Percentiles rank a stretch among this genome's conserved stretches.
Evolutionary conservation across 495 filamentous ascomycete species (phyloP).

Genomic region (Hypoxylon fragiforme): DNA sequence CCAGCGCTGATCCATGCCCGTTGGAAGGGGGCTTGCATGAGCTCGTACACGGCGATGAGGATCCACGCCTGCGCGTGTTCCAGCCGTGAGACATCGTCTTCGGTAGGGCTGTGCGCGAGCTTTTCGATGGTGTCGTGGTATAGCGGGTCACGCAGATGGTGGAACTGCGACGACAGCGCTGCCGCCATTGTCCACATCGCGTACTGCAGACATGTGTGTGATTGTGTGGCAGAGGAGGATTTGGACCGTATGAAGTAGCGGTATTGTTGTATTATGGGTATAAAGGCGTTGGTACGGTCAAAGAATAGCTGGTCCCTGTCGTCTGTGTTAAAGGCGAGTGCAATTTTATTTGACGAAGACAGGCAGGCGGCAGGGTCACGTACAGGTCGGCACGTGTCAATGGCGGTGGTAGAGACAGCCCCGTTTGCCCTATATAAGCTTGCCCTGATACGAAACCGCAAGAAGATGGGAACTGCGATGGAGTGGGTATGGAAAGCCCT

Average conservation of each 20-base stretch:
- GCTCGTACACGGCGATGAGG: slow-evolving; percentile 55
- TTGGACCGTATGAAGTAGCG: slow-evolving; percentile 3
- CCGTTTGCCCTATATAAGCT: not conserved
- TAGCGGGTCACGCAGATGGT: slow-evolving; percentile 45
- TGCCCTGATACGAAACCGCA: not conserved
- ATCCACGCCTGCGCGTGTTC: slow-evolving; percentile 60
- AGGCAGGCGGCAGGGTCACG: not conserved
- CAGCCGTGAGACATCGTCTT: slow-evolving; percentile 15
- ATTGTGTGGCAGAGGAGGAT: not conserved
- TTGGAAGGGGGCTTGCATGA: slow-evolving; percentile 46
- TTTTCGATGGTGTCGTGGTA: slow-evolving; percentile 51
- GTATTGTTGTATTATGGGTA: slow-evolving; percentile 6
- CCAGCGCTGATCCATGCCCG: slow-evolving; percentile 51
- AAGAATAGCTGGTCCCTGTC: slow-evolving; percentile 8
- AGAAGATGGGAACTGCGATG: not conserved
- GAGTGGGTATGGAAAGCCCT: not conserved
- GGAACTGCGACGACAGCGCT: slow-evolving; percentile 55
- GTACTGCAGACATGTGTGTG: slow-evolving; percentile 50
- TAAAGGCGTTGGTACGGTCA: slow-evolving; percentile 3
- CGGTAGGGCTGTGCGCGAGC: slow-evolving; percentile 28
- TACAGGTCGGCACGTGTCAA: slow-evolving; percentile 12
- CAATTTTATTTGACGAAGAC: not conserved
- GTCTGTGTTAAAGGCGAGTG: not conserved
- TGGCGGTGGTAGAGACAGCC: not conserved
- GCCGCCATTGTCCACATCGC: slow-evolving; percentile 60